Percentiles rank a stretch among this genome's conserved stretches.
phyloP scores from a whole-genome alignment of 1,284 basidiomycete species.

The Stygiomarasmius scandens region DNA sequence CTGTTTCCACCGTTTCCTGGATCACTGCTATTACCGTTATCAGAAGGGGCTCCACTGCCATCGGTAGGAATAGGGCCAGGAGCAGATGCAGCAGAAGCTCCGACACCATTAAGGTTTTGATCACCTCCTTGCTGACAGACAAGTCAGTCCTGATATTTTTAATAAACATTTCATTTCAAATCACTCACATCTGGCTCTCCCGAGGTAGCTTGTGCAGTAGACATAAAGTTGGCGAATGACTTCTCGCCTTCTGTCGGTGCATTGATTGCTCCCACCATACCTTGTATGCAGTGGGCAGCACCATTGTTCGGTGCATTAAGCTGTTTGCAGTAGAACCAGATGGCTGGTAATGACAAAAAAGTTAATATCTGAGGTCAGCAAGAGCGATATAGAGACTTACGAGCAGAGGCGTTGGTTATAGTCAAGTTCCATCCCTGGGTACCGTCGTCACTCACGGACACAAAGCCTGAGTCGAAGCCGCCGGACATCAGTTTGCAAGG shows the following conservation, averaged over 20 bases:
- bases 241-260: constrained; percentile 46
- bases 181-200: constrained; percentile 33
- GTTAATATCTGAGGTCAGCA: too few relatives aligned
- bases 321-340: constrained; percentile 20
- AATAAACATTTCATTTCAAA: background rate
- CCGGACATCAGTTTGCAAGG: constrained; percentile 11
- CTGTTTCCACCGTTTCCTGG: too few relatives aligned
- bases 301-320: constrained; percentile 10
- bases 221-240: constrained; percentile 39
- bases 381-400: constrained; percentile 1
- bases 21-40: too few relatives aligned
- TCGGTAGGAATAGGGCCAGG: too few relatives aligned
- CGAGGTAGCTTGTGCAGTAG: constrained; percentile 32
- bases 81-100: too few relatives aligned
- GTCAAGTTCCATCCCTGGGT: constrained; percentile 15
- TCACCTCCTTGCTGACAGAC: too few relatives aligned
- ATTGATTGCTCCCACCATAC: constrained; percentile 20
- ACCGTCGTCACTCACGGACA: constrained; percentile 4
- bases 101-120: too few relatives aligned
- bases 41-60: too few relatives aligned
- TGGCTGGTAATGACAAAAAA: constrained; percentile 1
- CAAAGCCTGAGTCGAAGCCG: constrained; percentile 19
- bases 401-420: constrained; percentile 9
- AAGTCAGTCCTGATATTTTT: too few relatives aligned
- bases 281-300: constrained; percentile 12